Conservation (phyloP, 345 rosid species). For the Acer saccharum region DNA sequence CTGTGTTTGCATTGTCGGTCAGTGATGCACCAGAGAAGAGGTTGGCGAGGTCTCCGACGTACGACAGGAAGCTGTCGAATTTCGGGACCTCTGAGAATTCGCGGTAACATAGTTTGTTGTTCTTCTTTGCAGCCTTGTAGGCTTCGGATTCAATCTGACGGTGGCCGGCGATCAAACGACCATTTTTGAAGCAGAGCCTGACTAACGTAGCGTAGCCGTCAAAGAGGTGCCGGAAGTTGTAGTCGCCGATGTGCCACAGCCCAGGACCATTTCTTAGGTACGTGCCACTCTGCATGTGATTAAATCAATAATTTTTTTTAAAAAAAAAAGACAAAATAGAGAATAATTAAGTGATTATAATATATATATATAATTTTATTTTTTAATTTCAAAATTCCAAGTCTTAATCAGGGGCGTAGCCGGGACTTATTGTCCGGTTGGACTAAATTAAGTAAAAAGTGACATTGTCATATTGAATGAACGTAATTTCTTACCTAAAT, state of each 20-base stretch:
- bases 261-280: slow-evolving; percentile 97
- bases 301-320: not conserved
- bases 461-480: too few species aligned
- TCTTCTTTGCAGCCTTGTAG: slow-evolving; percentile 78
- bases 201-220: slow-evolving; percentile 88
- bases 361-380: too few species aligned
- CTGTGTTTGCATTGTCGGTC: slow-evolving; percentile 93
- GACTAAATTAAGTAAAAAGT: too few species aligned
- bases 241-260: slow-evolving; percentile 74
- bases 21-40: slow-evolving; percentile 88
- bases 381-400: too few species aligned
- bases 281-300: slow-evolving; percentile 77
- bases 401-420: too few species aligned
- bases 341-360: not conserved
- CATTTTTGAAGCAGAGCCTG: slow-evolving; percentile 69
- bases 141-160: slow-evolving; percentile 88
- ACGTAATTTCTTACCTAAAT: too few species aligned
- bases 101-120: slow-evolving; percentile 70
- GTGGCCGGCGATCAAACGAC: slow-evolving; percentile 68
- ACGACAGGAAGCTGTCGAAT: slow-evolving; percentile 56
- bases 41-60: slow-evolving; percentile 62
- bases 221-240: slow-evolving; percentile 93
- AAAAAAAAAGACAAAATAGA: not conserved
- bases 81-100: slow-evolving; percentile 93
- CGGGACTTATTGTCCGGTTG: too few species aligned